phyloP scores from a whole-genome alignment of 2,329 filamentous ascomycete genomes.

The Whalleya microplaca region DNA sequence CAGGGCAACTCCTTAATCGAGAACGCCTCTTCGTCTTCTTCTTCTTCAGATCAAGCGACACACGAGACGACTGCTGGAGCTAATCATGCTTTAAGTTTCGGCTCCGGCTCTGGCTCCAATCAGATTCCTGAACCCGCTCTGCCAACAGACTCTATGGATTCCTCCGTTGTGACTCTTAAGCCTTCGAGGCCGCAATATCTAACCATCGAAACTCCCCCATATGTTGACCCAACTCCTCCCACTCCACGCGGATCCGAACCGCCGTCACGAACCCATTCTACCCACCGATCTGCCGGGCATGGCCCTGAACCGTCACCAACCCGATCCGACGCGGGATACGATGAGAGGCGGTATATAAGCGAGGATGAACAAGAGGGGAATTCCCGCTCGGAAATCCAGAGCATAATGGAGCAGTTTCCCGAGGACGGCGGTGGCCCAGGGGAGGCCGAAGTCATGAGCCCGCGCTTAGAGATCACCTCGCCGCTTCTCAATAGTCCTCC shows the following conservation, averaged over 20 bases:
- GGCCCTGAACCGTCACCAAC: constrained; percentile 54
- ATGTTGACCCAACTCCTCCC: constrained; percentile 62
- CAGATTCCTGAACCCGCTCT: constrained; percentile 4
- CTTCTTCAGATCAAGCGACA: constrained; percentile 2
- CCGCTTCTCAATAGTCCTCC: constrained; percentile 70
- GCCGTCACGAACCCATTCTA: constrained; percentile 62
- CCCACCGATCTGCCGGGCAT: constrained; percentile 52
- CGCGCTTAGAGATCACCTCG: constrained; percentile 79
- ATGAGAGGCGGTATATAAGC: constrained; percentile 60
- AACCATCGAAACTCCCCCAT: constrained; percentile 50
- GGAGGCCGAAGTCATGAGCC: constrained; percentile 89
- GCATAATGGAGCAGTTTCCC: constrained; percentile 95
- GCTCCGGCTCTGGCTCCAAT: constrained; percentile 5
- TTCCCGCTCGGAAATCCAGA: constrained; percentile 87
- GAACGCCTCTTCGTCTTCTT: background rate
- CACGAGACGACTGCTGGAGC: constrained; percentile 1
- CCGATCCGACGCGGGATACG: constrained; percentile 58
- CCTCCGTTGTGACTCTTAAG: constrained; percentile 54
- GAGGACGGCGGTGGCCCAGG: constrained; percentile 72
- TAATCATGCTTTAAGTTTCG: constrained; percentile 2
- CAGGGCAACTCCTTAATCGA: constrained; percentile 11
- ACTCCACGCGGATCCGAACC: constrained; percentile 60
- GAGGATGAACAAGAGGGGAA: constrained; percentile 70
- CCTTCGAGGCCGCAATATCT: constrained; percentile 51
- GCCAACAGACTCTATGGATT: constrained; percentile 40